Evolutionary conservation across 202 grass and related monocot species (phyloP), one percentile per base, ranked within the genome.

Genomic region (Cymbopogon flexuosus): DNA sequence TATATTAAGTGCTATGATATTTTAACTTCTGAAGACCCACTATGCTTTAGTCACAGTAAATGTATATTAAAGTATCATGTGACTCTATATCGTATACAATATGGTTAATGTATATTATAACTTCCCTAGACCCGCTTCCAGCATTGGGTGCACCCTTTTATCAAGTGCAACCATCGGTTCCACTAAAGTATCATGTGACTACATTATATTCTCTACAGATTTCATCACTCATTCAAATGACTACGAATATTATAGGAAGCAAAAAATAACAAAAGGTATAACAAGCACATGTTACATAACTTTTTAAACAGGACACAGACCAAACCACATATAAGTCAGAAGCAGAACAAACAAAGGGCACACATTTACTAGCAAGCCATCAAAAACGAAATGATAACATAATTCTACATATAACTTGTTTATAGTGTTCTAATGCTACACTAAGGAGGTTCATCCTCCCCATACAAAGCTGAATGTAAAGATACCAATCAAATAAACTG

Each of bases 291-390:
- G 39, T 30, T 1, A 58, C 22, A 79, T 41, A 15, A 59, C 49
- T 57, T n/a, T 34, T 3, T 41, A 54, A 58, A 69, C 36, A 71
- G 24, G 67, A 41, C 18, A 78, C n/a, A 6, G 18, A 61, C 18
- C 27, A 60, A 70, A 56, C 13, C 67, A 80, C 65, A 62, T 23
- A 60, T 22, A 61, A 81, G 18, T 43, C 22, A 70, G 68, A 70
- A 30, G 19, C 5, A 34, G 41, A 79, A 68, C 43, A 66, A 65
- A 34, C 19, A 29, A 16, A 63, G 29, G n/a, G 31, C 18, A 36
- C 6, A 5, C 27, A 47, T 45, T 81, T 5, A 60, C 23, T 37
- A 33, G 16, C 8, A 42, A 39, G 33, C 7, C 6, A 23, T 58
- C 2, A 39, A 57, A 35, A 57, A 12, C 3, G 21, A 58, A 58